Percentiles rank a stretch among this genome's conserved stretches.
Conservation (phyloP, 768 basidiomycete species). For the Gelatoporia subvermispora region DNA sequence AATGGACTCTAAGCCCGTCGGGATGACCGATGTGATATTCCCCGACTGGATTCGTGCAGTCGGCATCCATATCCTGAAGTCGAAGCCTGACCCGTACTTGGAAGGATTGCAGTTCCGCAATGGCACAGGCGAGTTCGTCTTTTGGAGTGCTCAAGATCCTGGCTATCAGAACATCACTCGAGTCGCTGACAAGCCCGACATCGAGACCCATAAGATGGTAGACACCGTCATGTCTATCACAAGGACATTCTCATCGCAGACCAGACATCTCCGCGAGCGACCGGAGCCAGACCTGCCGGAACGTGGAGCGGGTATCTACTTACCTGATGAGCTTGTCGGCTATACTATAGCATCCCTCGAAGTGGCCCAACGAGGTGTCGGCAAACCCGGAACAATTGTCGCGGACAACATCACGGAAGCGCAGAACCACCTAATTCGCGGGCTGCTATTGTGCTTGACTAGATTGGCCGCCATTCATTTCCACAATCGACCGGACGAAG, state of each 20-base stretch:
- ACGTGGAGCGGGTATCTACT: slow-evolving; percentile 79
- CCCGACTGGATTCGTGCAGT: slow-evolving; percentile 88
- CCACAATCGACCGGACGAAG: slow-evolving; percentile 66
- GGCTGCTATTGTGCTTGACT: slow-evolving; percentile 65
- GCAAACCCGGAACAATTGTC: slow-evolving; percentile 42
- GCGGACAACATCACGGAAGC: slow-evolving; percentile 78
- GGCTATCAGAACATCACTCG: slow-evolving; percentile 57
- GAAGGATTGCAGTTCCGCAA: slow-evolving; percentile 73
- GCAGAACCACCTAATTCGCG: slow-evolving; percentile 71
- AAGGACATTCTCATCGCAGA: slow-evolving; percentile 80
- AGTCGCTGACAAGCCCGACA: slow-evolving; percentile 44
- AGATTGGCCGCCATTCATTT: slow-evolving; percentile 66
- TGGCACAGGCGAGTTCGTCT: slow-evolving; percentile 84
- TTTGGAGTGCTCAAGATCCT: slow-evolving; percentile 81
- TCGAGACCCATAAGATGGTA: slow-evolving; percentile 74
- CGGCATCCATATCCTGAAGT: slow-evolving; percentile 85
- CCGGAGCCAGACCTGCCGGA: slow-evolving; percentile 67
- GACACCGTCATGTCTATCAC: slow-evolving; percentile 79
- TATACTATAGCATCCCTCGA: slow-evolving; percentile 86
- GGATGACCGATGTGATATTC: slow-evolving; percentile 58
- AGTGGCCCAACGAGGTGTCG: slow-evolving; percentile 68
- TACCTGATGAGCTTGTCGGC: slow-evolving; percentile 87
- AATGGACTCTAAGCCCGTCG: slow-evolving; percentile 39
- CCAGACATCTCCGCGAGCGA: slow-evolving; percentile 74
- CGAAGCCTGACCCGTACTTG: slow-evolving; percentile 66